Conservation (phyloP, 2,329 filamentous ascomycete species). For the Dothideomycetes sp. region DNA sequence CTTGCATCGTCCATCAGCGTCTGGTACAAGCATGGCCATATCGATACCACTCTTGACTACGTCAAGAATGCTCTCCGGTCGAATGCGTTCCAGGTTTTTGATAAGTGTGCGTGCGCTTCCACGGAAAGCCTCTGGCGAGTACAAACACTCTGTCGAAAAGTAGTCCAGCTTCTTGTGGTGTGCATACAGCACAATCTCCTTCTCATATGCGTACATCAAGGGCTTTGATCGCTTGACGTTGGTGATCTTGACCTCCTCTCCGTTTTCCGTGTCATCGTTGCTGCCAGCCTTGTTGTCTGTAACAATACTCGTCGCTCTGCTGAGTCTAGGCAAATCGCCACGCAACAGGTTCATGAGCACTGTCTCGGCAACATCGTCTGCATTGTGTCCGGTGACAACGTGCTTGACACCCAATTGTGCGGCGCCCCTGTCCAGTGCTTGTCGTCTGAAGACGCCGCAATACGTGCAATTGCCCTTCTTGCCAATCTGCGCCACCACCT, state of each 20-base stretch:
- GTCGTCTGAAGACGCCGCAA: slow-evolving; percentile 89
- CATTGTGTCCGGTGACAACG: slow-evolving; percentile 95
- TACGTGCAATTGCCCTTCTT: slow-evolving; percentile 99
- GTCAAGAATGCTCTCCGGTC: slow-evolving; percentile 89
- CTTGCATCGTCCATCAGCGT: slow-evolving; percentile 37
- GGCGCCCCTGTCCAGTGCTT: slow-evolving; percentile 86
- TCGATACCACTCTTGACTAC: slow-evolving; percentile 93
- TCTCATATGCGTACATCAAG: slow-evolving; percentile 96
- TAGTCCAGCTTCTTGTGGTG: slow-evolving; percentile 96
- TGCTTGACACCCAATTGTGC: slow-evolving; percentile 80
- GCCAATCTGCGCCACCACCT: slow-evolving; percentile 89
- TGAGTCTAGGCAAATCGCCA: slow-evolving; percentile 78
- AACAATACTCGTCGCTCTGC: slow-evolving; percentile 82
- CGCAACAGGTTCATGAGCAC: slow-evolving; percentile 94
- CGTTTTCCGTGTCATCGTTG: slow-evolving; percentile 15
- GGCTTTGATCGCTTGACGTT: slow-evolving; percentile 95
- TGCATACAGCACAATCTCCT: slow-evolving; percentile 96
- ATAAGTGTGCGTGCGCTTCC: slow-evolving; percentile 86
- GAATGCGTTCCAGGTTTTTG: slow-evolving; percentile 87
- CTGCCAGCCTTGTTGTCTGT: slow-evolving; percentile 46
- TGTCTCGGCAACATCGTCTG: slow-evolving; percentile 93
- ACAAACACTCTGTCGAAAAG: slow-evolving; percentile 97
- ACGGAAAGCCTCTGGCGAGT: slow-evolving; percentile 92
- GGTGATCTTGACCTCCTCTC: slow-evolving; percentile 37
- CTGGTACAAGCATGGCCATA: slow-evolving; percentile 79